These are phyloP conservation scores for Zalaria sp. DNA, from an alignment of 2,329 filamentous ascomycete genomes.

Conservation along the genomic window DNA sequence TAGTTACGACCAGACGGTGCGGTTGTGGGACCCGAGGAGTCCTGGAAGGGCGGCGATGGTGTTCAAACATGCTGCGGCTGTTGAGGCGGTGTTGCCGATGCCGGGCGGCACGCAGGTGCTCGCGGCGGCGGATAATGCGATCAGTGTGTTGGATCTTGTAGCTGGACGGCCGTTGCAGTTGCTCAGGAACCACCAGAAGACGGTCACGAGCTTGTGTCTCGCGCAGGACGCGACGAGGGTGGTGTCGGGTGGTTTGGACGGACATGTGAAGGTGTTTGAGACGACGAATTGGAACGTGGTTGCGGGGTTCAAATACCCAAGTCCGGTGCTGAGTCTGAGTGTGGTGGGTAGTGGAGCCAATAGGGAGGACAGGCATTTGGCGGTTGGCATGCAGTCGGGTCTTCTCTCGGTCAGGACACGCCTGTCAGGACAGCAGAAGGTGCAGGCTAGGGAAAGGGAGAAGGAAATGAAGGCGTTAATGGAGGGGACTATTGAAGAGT, in stretches of 20 bases:
- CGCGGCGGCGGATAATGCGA: slow-evolving; percentile 70
- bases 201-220: slow-evolving; percentile 73
- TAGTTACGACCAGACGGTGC: slow-evolving; percentile 87
- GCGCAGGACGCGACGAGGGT: slow-evolving; percentile 70
- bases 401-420: slow-evolving; percentile 82
- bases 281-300: slow-evolving; percentile 92
- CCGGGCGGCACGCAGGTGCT: slow-evolving; percentile 76
- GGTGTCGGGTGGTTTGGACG: slow-evolving; percentile 79
- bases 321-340: slow-evolving; percentile 72
- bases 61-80: slow-evolving; percentile 82
- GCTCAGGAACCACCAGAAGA: slow-evolving; percentile 94
- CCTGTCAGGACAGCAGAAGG: slow-evolving; percentile 70
- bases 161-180: slow-evolving; percentile 77
- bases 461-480: slow-evolving; percentile 76
- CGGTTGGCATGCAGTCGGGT: slow-evolving; percentile 88
- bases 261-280: slow-evolving; percentile 94
- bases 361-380: slow-evolving; percentile 78
- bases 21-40: slow-evolving; percentile 80
- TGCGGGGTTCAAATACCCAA: slow-evolving; percentile 84
- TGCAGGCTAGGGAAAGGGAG: slow-evolving; percentile 59
- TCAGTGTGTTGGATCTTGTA: slow-evolving; percentile 84
- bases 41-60: slow-evolving; percentile 62
- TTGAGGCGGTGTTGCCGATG: slow-evolving; percentile 80
- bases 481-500: slow-evolving; percentile 60
- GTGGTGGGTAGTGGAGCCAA: slow-evolving; percentile 56